phyloP scores from a whole-genome alignment of 2,329 filamentous ascomycete species.

The Penicillium sp. region DNA sequence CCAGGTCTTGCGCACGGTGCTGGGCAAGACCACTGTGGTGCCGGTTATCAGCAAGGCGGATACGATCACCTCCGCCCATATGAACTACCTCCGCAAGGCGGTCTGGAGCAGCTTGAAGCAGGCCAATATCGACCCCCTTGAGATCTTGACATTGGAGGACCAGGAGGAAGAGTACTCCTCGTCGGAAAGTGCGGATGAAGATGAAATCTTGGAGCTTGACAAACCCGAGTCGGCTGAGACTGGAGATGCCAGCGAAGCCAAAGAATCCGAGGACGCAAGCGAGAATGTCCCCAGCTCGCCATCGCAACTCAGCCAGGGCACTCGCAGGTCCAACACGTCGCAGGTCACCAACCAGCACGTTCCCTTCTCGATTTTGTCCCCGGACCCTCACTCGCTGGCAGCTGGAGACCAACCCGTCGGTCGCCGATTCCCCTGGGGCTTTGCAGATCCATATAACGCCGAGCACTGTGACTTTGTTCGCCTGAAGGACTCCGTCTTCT shows the following conservation, averaged over 20 bases:
- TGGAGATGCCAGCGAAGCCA: slow-evolving; percentile 29
- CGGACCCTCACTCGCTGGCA: slow-evolving; percentile 75
- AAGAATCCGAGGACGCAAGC: slow-evolving; percentile 20
- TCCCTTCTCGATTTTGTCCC: slow-evolving; percentile 89
- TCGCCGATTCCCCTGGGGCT: slow-evolving; percentile 92
- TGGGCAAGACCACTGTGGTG: slow-evolving; percentile 92
- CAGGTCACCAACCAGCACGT: slow-evolving; percentile 61
- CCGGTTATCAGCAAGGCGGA: slow-evolving; percentile 96
- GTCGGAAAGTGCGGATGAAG: slow-evolving; percentile 48
- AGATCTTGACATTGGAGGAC: slow-evolving; percentile 78
- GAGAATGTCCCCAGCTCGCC: slow-evolving; percentile 30
- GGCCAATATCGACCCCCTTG: slow-evolving; percentile 82
- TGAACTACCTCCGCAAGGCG: slow-evolving; percentile 84
- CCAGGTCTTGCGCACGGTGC: slow-evolving; percentile 80
- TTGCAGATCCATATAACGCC: slow-evolving; percentile 87
- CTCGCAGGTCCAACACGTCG: slow-evolving; percentile 46
- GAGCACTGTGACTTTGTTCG: slow-evolving; percentile 92
- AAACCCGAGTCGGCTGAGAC: neutral
- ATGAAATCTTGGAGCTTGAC: slow-evolving; percentile 29
- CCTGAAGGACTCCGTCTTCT: slow-evolving; percentile 88
- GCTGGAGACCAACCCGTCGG: slow-evolving; percentile 57
- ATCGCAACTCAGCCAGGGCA: slow-evolving; percentile 41
- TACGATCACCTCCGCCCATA: slow-evolving; percentile 91
- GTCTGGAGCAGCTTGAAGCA: slow-evolving; percentile 87
- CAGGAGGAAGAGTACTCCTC: slow-evolving; percentile 63